Percentiles rank a stretch among this genome's conserved stretches.
Conservation (phyloP, 1,284 basidiomycete genomes). For the Fomitiporia mediterranea region DNA sequence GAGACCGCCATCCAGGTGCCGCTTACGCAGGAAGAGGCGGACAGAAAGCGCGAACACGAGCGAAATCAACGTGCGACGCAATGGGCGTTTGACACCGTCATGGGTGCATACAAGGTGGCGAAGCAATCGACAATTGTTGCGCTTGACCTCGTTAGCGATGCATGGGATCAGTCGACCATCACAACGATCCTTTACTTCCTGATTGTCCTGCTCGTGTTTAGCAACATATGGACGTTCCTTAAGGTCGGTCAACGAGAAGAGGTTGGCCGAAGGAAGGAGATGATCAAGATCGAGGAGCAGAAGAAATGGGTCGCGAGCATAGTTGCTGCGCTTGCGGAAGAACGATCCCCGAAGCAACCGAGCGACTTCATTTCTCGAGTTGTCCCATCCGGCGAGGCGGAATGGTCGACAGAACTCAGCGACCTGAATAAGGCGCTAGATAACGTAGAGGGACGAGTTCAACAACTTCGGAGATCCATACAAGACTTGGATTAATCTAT, state of each 20-base stretch:
- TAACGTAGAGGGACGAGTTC: slow-evolving; percentile 49
- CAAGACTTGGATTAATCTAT: slow-evolving; percentile 24
- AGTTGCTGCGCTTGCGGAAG: slow-evolving; percentile 65
- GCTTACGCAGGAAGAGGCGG: slow-evolving; percentile 28
- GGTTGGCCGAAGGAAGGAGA: slow-evolving; percentile 49
- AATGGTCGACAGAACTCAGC: slow-evolving; percentile 45
- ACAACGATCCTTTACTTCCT: slow-evolving; percentile 69
- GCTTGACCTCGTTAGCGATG: slow-evolving; percentile 67
- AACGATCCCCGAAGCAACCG: slow-evolving; percentile 42
- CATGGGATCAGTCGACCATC: slow-evolving; percentile 66
- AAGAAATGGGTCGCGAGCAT: slow-evolving; percentile 71
- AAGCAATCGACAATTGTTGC: slow-evolving; percentile 62
- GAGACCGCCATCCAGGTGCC: slow-evolving; percentile 13
- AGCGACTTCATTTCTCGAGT: slow-evolving; percentile 17
- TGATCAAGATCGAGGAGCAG: slow-evolving; percentile 55
- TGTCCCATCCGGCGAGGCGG: slow-evolving; percentile 26
- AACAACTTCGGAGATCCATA: slow-evolving; percentile 36
- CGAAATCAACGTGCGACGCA: slow-evolving; percentile 70
- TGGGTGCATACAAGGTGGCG: slow-evolving; percentile 67
- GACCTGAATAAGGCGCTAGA: slow-evolving; percentile 51
- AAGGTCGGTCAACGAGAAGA: slow-evolving; percentile 54
- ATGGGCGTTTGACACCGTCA: slow-evolving; percentile 82
- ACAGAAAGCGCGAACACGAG: slow-evolving; percentile 58
- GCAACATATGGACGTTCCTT: slow-evolving; percentile 71
- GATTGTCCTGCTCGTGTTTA: slow-evolving; percentile 67